These are phyloP conservation scores for Mycena crocata DNA, from an alignment of 768 basidiomycete genomes.

Conservation along the genomic window DNA sequence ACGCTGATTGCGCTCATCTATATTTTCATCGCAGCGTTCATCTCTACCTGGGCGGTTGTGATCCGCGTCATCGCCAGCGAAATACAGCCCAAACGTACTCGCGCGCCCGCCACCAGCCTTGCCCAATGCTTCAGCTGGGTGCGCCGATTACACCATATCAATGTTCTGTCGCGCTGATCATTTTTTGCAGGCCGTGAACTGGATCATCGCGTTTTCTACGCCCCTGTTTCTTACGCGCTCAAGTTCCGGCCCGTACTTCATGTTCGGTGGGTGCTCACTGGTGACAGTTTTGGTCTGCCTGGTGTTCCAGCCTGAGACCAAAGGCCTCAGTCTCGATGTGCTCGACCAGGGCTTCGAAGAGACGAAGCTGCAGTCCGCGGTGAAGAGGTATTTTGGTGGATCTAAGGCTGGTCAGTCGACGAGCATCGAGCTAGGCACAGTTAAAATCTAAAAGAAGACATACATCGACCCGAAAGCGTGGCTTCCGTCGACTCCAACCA, in stretches of 20 bases:
- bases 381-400: slow-evolving; percentile 31
- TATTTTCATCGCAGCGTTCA: slow-evolving; percentile 56
- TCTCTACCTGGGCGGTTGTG: slow-evolving; percentile 57
- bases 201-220: slow-evolving; percentile 56
- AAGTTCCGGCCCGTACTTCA: slow-evolving; percentile 59
- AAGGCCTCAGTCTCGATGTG: slow-evolving; percentile 56
- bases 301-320: slow-evolving; percentile 57
- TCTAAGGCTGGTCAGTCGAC: slow-evolving; percentile 23
- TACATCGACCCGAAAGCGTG: not conserved
- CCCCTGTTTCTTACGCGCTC: slow-evolving; percentile 59
- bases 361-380: slow-evolving; percentile 27
- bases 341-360: slow-evolving; percentile 52
- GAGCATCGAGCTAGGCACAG: slow-evolving; percentile 17
- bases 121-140: slow-evolving; percentile 57
- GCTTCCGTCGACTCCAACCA: not conserved
- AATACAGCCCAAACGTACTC: slow-evolving; percentile 60
- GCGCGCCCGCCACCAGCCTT: slow-evolving; percentile 55
- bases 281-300: slow-evolving; percentile 52
- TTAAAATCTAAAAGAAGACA: not conserved
- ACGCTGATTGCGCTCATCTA: slow-evolving; percentile 60
- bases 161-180: slow-evolving; percentile 13
- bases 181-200: slow-evolving; percentile 50
- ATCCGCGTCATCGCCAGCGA: slow-evolving; percentile 56
- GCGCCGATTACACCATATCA: slow-evolving; percentile 25
- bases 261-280: slow-evolving; percentile 53